Evolutionary conservation across 768 basidiomycete genomes (phyloP).

Genomic region (Hydnomerulius pinastri): DNA sequence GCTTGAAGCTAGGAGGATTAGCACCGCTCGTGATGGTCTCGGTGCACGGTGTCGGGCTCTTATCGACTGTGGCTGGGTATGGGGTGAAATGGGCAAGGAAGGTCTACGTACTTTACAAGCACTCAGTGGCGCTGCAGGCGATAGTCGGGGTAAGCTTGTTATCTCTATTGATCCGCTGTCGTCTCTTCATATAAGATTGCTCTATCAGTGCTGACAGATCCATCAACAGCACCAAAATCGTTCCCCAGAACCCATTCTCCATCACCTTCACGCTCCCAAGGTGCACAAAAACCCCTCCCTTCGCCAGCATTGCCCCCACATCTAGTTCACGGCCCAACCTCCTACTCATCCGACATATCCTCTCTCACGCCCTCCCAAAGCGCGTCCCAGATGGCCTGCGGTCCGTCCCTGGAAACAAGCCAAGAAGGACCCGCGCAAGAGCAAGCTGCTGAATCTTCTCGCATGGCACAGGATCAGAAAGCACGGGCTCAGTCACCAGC

Average conservation of each 20-base stretch:
- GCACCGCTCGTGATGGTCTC: slow-evolving; percentile 63
- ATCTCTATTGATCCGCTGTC: background rate
- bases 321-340: slow-evolving; percentile 17
- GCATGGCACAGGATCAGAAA: background rate
- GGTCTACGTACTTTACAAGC: slow-evolving; percentile 41
- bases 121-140: background rate
- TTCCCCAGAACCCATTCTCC: slow-evolving; percentile 4
- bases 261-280: background rate
- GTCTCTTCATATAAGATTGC: background rate
- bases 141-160: slow-evolving; percentile 2
- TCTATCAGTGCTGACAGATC: background rate
- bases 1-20: slow-evolving; percentile 51
- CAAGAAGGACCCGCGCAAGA: slow-evolving; percentile 17
- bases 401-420: slow-evolving; percentile 18
- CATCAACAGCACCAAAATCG: background rate
- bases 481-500: background rate
- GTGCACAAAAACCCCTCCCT: slow-evolving; percentile 7
- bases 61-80: slow-evolving; percentile 66
- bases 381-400: slow-evolving; percentile 58
- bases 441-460: background rate
- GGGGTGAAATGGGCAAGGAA: slow-evolving; percentile 68
- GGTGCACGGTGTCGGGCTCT: slow-evolving; percentile 63
- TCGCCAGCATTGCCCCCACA: slow-evolving; percentile 10
- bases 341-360: slow-evolving; percentile 52
- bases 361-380: slow-evolving; percentile 78